phyloP scores from a whole-genome alignment of 192 early-diverging fungal species.

The Bifiguratus adelaidae region DNA sequence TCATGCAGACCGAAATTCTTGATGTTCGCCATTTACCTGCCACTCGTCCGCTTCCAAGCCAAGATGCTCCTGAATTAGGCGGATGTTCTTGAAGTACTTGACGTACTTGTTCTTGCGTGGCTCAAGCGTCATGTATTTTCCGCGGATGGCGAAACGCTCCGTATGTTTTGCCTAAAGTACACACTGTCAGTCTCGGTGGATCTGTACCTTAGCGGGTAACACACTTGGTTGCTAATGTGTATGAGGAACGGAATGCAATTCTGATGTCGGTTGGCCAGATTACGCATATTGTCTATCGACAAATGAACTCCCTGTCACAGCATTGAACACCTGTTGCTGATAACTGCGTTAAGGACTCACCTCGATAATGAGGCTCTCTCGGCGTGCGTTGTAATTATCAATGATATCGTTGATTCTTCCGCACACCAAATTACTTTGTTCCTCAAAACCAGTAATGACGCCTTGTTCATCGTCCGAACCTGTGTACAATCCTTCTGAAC shows the following conservation, averaged over 20 bases:
- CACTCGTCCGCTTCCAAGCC: conserved; percentile 6
- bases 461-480: background rate
- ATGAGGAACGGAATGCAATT: conserved; percentile 13
- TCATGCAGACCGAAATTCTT: no score
- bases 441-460: conserved; percentile 8
- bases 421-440: conserved; percentile 7
- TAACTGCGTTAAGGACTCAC: background rate
- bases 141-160: conserved; percentile 14
- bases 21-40: no score
- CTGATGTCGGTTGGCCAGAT: conserved; percentile 1
- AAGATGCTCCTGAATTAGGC: conserved; percentile 11
- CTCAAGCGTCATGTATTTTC: conserved; percentile 15
- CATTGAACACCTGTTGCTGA: background rate
- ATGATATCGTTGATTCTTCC: conserved; percentile 9
- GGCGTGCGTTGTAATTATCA: background rate
- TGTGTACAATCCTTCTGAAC: background rate
- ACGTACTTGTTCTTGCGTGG: conserved; percentile 14
- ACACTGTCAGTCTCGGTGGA: background rate
- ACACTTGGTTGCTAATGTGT: conserved; percentile 13
- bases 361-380: conserved; percentile 12
- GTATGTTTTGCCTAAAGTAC: conserved; percentile 10
- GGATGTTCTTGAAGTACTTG: conserved; percentile 14
- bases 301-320: conserved; percentile 8
- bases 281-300: conserved; percentile 8
- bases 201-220: background rate